phyloP scores from a whole-genome alignment of 2,329 filamentous ascomycete species.

The Paraphaeosphaeria minitans region DNA sequence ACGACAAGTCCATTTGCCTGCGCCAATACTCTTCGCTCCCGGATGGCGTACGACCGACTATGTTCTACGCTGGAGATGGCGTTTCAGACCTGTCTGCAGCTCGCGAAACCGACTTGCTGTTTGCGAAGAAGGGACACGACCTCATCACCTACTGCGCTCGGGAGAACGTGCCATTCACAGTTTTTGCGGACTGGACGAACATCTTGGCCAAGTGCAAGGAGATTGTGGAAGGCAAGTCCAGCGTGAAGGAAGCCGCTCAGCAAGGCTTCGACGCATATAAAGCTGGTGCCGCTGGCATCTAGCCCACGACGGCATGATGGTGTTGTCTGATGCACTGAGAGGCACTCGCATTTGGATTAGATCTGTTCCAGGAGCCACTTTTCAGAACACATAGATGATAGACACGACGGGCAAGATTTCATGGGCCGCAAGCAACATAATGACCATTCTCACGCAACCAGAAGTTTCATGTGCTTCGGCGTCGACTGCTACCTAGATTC shows the following conservation, averaged over 20 bases:
- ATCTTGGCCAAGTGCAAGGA: conserved; percentile 78
- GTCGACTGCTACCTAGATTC: too few relatives aligned
- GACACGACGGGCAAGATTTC: conserved; percentile 6
- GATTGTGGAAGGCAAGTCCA: conserved; percentile 73
- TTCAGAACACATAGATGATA: conserved; percentile 13
- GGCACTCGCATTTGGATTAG: neutral
- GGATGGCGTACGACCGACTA: conserved; percentile 69
- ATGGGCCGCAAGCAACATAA: neutral
- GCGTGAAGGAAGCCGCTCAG: conserved; percentile 70
- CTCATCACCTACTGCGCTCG: conserved; percentile 85
- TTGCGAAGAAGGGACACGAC: conserved; percentile 90
- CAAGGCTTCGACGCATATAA: conserved; percentile 56
- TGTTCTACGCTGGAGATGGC: conserved; percentile 95
- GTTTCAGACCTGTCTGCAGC: conserved; percentile 92
- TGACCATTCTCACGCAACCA: neutral
- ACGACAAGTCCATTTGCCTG: conserved; percentile 94
- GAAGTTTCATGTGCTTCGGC: too few relatives aligned
- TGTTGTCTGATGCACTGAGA: conserved; percentile 12
- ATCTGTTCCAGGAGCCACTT: neutral
- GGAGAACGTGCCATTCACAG: conserved; percentile 83
- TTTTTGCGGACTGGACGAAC: conserved; percentile 81
- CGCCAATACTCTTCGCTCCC: conserved; percentile 81
- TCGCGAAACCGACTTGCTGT: conserved; percentile 88
- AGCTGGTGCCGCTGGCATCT: conserved; percentile 49
- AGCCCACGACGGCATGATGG: conserved; percentile 25